Conservation (phyloP, 352 stramenopile genomes). For the Aphanomyces euteiches region DNA sequence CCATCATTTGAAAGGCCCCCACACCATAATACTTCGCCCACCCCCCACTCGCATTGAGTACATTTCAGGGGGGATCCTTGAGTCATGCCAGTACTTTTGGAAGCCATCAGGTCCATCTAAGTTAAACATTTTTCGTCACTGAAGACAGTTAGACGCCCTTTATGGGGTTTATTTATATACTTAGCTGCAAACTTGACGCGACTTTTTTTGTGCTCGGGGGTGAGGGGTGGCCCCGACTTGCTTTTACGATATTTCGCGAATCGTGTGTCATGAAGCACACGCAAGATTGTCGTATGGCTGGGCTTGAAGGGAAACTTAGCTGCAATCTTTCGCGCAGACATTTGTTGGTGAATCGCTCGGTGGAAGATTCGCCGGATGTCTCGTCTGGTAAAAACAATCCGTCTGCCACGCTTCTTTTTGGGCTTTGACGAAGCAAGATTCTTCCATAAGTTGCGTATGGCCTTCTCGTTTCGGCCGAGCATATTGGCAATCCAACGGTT, state of each 20-base stretch:
- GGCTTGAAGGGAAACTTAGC: not conserved
- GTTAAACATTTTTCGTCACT: slow-evolving; percentile 1
- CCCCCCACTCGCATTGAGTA: not conserved
- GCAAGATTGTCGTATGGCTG: not conserved
- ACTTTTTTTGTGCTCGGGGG: not conserved
- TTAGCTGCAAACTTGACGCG: not conserved
- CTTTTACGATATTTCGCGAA: not conserved
- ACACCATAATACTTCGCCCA: slow-evolving; percentile 5
- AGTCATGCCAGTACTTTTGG: slow-evolving; percentile 7
- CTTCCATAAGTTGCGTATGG: slow-evolving; percentile 8
- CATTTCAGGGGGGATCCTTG: not conserved
- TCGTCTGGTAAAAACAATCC: not conserved
- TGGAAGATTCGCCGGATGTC: slow-evolving; percentile 10
- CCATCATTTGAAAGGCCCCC: not conserved
- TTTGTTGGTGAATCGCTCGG: not conserved
- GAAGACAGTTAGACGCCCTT: not conserved
- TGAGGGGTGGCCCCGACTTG: not conserved
- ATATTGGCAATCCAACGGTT: not conserved
- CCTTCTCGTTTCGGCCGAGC: not conserved
- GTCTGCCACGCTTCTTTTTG: not conserved
- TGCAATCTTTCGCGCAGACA: not conserved
- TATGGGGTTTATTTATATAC: not conserved
- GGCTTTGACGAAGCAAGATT: not conserved
- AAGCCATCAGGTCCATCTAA: slow-evolving; percentile 6
- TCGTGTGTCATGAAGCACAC: not conserved